These are phyloP conservation scores for Leccinum fibrillosum DNA, from an alignment of 768 basidiomycete genomes.

Conservation along the genomic window DNA sequence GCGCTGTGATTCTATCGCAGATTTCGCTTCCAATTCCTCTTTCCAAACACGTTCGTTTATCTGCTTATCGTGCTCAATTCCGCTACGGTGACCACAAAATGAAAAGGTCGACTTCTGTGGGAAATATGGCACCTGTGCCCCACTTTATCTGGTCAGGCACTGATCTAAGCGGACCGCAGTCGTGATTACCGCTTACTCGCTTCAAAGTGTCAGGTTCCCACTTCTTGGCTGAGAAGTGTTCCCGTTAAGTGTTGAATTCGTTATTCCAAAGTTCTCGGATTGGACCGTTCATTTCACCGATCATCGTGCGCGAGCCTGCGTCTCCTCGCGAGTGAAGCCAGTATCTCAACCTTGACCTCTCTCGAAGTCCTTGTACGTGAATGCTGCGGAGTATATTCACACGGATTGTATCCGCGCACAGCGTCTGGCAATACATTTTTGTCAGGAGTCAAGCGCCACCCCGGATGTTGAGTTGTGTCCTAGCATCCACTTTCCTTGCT, in stretches of 20 bases:
- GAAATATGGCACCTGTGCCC: constrained; percentile 18
- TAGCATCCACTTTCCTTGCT: not conserved
- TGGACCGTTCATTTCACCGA: constrained; percentile 24
- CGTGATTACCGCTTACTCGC: constrained; percentile 24
- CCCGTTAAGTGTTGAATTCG: constrained; percentile 11
- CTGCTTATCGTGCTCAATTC: constrained; percentile 17
- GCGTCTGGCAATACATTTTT: not conserved
- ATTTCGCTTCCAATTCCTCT: constrained; percentile 3
- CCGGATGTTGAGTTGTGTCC: not conserved
- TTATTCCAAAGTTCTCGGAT: constrained; percentile 26
- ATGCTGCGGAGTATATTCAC: constrained; percentile 5
- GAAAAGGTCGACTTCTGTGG: constrained; percentile 23
- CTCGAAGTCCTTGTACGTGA: constrained; percentile 6
- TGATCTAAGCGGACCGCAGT: constrained; percentile 20
- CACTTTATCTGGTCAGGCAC: constrained; percentile 31
- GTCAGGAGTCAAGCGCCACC: not conserved
- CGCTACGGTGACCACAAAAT: constrained; percentile 20
- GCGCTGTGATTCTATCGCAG: constrained; percentile 1
- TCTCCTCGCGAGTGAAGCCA: constrained; percentile 16
- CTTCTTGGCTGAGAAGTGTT: constrained; percentile 12
- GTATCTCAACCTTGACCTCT: constrained; percentile 11
- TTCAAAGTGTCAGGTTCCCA: constrained; percentile 23
- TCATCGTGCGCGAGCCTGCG: constrained; percentile 17
- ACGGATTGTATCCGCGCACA: not conserved
- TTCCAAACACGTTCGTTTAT: constrained; percentile 9